These are phyloP conservation scores for Theileria equi DNA, from an alignment of 169 alveolate genomes.

Conservation along the genomic window DNA sequence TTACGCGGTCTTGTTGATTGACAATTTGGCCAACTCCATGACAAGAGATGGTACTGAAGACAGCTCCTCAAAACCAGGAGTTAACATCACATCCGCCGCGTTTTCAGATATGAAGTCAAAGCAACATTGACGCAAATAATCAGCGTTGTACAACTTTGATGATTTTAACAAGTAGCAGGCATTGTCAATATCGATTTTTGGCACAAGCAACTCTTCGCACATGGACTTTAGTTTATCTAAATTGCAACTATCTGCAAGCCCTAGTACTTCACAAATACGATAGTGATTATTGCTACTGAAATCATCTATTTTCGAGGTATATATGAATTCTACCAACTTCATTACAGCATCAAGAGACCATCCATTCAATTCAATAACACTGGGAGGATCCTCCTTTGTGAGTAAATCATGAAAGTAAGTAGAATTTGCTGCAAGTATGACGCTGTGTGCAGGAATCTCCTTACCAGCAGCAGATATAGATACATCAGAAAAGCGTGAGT, in stretches of 20 bases:
- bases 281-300: constrained; percentile 52
- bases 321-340: constrained; percentile 60
- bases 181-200: constrained; percentile 63
- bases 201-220: constrained; percentile 55
- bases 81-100: constrained; percentile 65
- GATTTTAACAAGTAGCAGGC: constrained; percentile 64
- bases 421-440: constrained; percentile 52
- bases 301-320: constrained; percentile 52
- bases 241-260: constrained; percentile 63
- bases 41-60: constrained; percentile 67
- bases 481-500: constrained; percentile 48
- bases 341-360: constrained; percentile 62
- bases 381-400: constrained; percentile 47
- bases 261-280: constrained; percentile 64
- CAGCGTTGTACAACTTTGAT: constrained; percentile 67
- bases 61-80: constrained; percentile 65
- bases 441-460: constrained; percentile 64
- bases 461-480: constrained; percentile 55
- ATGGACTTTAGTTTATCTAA: constrained; percentile 46
- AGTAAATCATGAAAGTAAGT: constrained; percentile 50
- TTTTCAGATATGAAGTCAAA: constrained; percentile 59
- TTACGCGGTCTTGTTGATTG: constrained; percentile 36
- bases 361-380: constrained; percentile 50
- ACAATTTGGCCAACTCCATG: constrained; percentile 64
- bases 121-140: constrained; percentile 55